These are phyloP conservation scores for Cordyceps farinosa DNA, from an alignment of 2,329 filamentous ascomycete species.

Conservation along the genomic window DNA sequence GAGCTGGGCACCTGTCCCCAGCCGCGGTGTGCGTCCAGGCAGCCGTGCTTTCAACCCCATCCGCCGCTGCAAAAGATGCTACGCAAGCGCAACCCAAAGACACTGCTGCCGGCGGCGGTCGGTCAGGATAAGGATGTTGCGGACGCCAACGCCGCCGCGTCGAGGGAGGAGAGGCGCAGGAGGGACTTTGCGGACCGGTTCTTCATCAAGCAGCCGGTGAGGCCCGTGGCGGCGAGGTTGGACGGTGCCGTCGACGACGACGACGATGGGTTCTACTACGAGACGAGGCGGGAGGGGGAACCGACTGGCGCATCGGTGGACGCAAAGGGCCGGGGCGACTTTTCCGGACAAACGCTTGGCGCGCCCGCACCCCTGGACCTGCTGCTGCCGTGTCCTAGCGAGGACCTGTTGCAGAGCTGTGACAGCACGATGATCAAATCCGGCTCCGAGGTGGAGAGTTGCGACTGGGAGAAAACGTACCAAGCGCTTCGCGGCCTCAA, in stretches of 20 bases:
- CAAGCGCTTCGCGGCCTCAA: neutral
- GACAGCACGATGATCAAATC: neutral
- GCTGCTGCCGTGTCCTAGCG: neutral
- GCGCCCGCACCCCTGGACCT: neutral
- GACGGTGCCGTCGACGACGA: neutral
- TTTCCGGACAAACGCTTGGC: neutral
- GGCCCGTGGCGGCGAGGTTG: neutral
- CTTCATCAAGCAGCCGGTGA: constrained; percentile 1
- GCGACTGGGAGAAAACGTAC: neutral
- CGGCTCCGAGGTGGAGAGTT: neutral
- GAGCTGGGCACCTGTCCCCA: neutral
- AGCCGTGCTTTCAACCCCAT: too few species aligned
- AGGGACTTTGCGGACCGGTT: constrained; percentile 3
- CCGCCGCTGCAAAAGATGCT: neutral
- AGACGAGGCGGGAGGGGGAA: neutral
- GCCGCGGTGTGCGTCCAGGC: neutral
- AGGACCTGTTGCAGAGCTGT: neutral
- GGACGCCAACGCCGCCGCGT: neutral
- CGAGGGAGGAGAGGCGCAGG: neutral
- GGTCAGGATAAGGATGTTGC: neutral
- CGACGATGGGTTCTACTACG: neutral
- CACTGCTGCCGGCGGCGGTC: neutral
- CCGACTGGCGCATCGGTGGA: neutral
- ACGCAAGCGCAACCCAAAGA: neutral
- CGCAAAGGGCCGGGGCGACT: neutral